Evolutionary conservation across 768 basidiomycete genomes (phyloP), one percentile per base, ranked within the genome.

Genomic region (Chiua virens): DNA sequence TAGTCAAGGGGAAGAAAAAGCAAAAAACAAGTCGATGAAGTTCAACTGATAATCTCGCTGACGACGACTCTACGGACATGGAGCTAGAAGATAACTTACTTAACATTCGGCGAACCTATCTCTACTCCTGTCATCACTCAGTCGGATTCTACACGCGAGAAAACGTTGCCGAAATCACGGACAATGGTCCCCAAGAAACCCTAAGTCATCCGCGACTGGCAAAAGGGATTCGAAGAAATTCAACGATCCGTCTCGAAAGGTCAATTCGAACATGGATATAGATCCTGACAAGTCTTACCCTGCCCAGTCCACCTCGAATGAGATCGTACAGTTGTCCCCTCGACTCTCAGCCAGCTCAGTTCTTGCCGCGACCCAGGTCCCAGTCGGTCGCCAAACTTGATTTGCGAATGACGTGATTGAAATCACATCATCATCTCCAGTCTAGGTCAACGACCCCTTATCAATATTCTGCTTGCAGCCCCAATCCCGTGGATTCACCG

Each of bases 51-150:
- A 28, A 60, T 4, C 78, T 79, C 10, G 81, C 79, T 8, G 67
- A 83, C 28, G 83, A 85, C 52, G 88, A 89, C 53, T 84, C 86
- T 6, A 79, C 77, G 21, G 89, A 91, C 60, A 68, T 74, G 59
- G 86, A 86, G 36, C 75, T 91, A 14, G 83, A 85, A 56, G 77
- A 78, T 3, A 85, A 80, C 5, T 63, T 85, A 21, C 58, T 69
- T 40, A 52, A 74, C 21, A 65, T 67, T 54, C 80, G 79, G 35
- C 78, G 86, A 36, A 76, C 84, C 0, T n/a, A 73, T 75, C 47
- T 78, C 76, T 17, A 66, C 69, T 3, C 82, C 86, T 17, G 70
- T 58, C 9, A 37, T 70, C 15, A 59, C 62, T 9, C 65, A 69
- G 28, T 58, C 67, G 6, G 58, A 69, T 13, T 62, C 64, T 30